Conservation (phyloP, 805 yeast species). For the Tetrapisispora phaffii region DNA sequence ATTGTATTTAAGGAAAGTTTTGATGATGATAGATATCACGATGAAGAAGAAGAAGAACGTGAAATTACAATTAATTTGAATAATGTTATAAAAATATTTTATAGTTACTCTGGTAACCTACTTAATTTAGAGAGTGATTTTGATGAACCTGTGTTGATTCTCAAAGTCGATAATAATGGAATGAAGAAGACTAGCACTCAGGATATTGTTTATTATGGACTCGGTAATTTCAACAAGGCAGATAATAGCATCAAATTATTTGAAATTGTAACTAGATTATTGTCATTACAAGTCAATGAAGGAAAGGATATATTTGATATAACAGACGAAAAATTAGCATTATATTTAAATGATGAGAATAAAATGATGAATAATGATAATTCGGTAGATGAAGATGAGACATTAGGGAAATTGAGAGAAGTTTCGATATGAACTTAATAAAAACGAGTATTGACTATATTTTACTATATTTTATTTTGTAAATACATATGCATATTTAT, state of each 20-base stretch:
- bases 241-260: conserved; percentile 36
- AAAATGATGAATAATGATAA: conserved; percentile 15
- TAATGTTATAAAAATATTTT: conserved; percentile 44
- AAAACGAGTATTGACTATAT: neutral
- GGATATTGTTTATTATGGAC: conserved; percentile 42
- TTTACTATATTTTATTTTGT: no score
- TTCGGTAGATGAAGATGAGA: conserved; percentile 7
- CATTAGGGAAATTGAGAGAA: conserved; percentile 5
- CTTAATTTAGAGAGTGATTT: conserved; percentile 49
- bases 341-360: conserved; percentile 52
- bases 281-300: conserved; percentile 52
- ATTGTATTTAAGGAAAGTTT: conserved; percentile 47
- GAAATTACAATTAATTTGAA: conserved; percentile 31
- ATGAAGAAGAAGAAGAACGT: conserved; percentile 37
- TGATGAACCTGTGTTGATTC: conserved; percentile 53
- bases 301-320: conserved; percentile 42
- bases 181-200: conserved; percentile 16
- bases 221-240: conserved; percentile 34
- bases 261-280: conserved; percentile 53
- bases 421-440: conserved; percentile 1
- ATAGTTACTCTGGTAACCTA: conserved; percentile 59
- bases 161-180: conserved; percentile 36
- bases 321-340: conserved; percentile 55
- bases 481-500: neutral
- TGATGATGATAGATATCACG: conserved; percentile 66